These are phyloP conservation scores for Passiflora organensis DNA, from an alignment of 345 rosid genomes.

Conservation along the genomic window DNA sequence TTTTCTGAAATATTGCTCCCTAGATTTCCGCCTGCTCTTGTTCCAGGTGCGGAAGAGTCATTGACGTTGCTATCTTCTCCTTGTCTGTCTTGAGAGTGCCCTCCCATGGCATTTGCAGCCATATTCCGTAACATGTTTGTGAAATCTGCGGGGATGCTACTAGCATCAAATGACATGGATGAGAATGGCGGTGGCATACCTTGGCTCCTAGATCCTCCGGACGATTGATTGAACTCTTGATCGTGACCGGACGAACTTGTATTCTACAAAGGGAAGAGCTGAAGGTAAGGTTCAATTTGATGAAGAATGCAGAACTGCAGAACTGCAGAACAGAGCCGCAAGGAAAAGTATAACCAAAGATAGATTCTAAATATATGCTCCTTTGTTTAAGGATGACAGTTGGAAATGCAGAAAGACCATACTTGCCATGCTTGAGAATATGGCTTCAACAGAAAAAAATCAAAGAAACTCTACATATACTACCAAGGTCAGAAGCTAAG, in stretches of 20 bases:
- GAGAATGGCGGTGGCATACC: conserved; percentile 25
- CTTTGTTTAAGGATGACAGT: neutral
- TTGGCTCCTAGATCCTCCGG: conserved; percentile 24
- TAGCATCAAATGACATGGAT: conserved; percentile 28
- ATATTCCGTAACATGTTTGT: conserved; percentile 37
- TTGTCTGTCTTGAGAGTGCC: conserved; percentile 27
- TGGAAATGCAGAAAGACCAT: neutral
- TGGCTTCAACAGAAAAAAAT: neutral
- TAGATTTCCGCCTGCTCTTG: conserved; percentile 38
- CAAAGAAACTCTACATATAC: neutral
- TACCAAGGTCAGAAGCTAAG: neutral
- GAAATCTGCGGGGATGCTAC: conserved; percentile 25
- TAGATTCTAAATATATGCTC: neutral
- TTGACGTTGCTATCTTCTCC: conserved; percentile 22
- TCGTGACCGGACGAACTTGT: conserved; percentile 21
- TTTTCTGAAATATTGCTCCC: conserved; percentile 36
- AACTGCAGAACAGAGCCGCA: neutral
- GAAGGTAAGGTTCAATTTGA: neutral
- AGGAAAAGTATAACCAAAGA: neutral
- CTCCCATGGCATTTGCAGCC: conserved; percentile 33
- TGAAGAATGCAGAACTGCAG: neutral
- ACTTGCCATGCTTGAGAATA: neutral
- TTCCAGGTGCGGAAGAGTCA: conserved; percentile 33
- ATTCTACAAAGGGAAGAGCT: conserved; percentile 14
- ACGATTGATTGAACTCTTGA: conserved; percentile 26